Evolutionary conservation across 768 basidiomycete species (phyloP).

Genomic region (Leccinum imitatum): DNA sequence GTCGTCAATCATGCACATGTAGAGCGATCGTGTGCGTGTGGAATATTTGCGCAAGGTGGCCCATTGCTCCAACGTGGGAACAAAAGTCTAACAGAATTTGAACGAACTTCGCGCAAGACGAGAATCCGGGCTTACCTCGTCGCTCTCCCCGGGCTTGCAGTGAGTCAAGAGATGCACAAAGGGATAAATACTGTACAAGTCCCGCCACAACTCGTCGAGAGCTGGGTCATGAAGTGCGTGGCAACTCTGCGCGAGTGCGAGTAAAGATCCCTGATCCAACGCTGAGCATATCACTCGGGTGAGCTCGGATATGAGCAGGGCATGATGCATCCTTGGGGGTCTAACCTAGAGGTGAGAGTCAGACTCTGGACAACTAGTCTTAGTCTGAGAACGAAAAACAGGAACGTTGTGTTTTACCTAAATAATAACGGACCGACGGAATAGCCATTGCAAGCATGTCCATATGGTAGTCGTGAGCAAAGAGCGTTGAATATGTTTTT

Average conservation of each 20-base stretch:
- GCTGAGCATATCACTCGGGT: constrained; percentile 17
- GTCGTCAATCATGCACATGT: constrained; percentile 23
- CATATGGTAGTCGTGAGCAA: no score
- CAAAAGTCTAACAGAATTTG: not conserved
- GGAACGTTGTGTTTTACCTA: no score
- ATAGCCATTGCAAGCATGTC: no score
- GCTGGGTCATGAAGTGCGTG: constrained; percentile 22
- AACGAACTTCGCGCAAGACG: not conserved
- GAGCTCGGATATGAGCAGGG: constrained; percentile 25
- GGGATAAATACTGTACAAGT: constrained; percentile 23
- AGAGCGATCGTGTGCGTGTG: constrained; percentile 18
- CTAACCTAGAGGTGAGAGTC: not conserved
- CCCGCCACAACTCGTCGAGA: constrained; percentile 26
- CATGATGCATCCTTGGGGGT: constrained; percentile 21
- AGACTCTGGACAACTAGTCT: no score
- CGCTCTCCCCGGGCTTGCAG: not conserved
- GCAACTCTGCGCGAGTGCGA: constrained; percentile 27
- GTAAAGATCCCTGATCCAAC: constrained; percentile 16
- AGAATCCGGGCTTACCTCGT: constrained; percentile 11
- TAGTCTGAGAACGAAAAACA: no score
- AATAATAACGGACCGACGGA: no score
- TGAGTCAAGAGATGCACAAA: constrained; percentile 19
- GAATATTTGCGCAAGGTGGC: constrained; percentile 21
- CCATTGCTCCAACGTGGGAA: constrained; percentile 15
- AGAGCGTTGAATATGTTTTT: not conserved